These are phyloP conservation scores for Tolypocladium amazonense DNA, from an alignment of 2,329 filamentous ascomycete species.

Conservation along the genomic window DNA sequence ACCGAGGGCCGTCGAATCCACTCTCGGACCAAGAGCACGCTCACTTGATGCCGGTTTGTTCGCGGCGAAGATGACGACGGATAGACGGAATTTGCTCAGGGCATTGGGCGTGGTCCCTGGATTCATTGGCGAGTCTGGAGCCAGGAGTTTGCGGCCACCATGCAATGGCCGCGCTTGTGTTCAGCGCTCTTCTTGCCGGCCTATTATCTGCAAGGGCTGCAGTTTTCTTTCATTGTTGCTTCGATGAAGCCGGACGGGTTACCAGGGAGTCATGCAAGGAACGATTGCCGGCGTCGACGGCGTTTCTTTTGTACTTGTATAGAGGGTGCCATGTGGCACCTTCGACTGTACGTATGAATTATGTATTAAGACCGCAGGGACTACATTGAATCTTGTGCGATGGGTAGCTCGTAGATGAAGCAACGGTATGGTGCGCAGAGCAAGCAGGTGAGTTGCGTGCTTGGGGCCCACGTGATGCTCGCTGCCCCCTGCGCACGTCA, in stretches of 20 bases:
- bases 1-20: conserved; percentile 42
- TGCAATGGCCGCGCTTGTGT: neutral
- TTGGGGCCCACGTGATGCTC: too few species aligned
- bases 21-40: conserved; percentile 49
- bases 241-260: conserved; percentile 1
- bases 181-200: neutral
- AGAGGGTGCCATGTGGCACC: neutral
- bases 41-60: conserved; percentile 24
- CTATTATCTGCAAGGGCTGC: neutral
- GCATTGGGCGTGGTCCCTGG: neutral
- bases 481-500: neutral
- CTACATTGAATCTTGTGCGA: neutral
- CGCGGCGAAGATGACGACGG: neutral
- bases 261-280: neutral
- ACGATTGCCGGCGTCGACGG: conserved; percentile 1
- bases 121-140: neutral
- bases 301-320: neutral
- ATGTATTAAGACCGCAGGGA: neutral
- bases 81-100: neutral
- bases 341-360: conserved; percentile 5
- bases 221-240: neutral
- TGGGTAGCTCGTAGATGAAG: too few species aligned
- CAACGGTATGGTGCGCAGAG: too few species aligned
- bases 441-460: too few species aligned
- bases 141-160: neutral